Evolutionary conservation across 1,284 basidiomycete species (phyloP), one percentile per base, ranked within the genome.

Genomic region (Caloboletus firmus): DNA sequence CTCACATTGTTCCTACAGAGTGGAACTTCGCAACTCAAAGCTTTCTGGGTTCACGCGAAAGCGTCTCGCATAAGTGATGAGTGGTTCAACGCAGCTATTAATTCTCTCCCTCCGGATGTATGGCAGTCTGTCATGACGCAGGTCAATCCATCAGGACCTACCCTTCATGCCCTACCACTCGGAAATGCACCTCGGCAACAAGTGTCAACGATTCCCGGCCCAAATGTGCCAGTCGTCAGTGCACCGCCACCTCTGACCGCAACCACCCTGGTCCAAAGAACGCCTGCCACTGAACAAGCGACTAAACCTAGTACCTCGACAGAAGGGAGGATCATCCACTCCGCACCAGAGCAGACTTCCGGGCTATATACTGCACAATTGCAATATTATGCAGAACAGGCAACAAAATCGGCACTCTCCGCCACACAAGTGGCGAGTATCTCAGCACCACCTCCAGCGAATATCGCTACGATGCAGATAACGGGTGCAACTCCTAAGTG

Each of bases 301-400:
- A 31, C 31, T 13, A 48, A 45, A 28, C 26, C 47, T 22, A 20
- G 48, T 34, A 6, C 24, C 43, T 31, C 35, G 20, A 18, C 30
- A 5, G 40, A 60, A 26, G 37, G 20, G 22, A 47, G 15, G 17
- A 15, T 12, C 7, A 18, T 32, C 11, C 35, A 39, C 17, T 31
- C 44, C 26, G 35, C 51, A 18, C 20, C 54, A 41, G 44, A 5
- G 42, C 53, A 50, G 44, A 31, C 15, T 13, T 37, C 40, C 24
- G 43, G 32, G 22, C n/a, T 22, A 5, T 65, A 70, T 22, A n/a
- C 52, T 44, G 39, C 53, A 45, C 57, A 67, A 31, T 9, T 59
- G 20, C 63, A 58, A 44, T 66, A 59, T 46, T 66, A 69, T 51
- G 58, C 67, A 30, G 49, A 56, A 26, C 63, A 57, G 4, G 59